Percentiles rank a stretch among this genome's conserved stretches.
Conservation (phyloP, 1,139 yeast species). For the Debaryomyces psychrophilus region DNA sequence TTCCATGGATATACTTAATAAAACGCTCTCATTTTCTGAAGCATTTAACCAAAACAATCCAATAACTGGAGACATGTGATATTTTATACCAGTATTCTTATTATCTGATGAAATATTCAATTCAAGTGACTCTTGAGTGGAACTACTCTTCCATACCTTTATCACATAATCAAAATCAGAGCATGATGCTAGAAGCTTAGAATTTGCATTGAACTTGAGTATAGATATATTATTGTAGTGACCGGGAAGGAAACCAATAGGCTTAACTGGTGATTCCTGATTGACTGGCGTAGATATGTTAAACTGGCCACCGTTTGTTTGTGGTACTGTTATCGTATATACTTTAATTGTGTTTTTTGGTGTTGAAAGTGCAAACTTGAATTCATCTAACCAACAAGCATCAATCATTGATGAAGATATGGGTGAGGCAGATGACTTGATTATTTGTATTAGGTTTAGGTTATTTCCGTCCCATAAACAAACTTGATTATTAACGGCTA, state of each 20-base stretch:
- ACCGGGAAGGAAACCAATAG: slow-evolving; percentile 68
- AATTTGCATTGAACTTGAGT: slow-evolving; percentile 53
- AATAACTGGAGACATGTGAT: slow-evolving; percentile 60
- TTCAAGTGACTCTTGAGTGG: slow-evolving; percentile 47
- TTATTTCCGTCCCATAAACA: slow-evolving; percentile 45
- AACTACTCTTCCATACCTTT: slow-evolving; percentile 72
- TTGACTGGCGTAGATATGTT: not conserved
- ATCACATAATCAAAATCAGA: slow-evolving; percentile 71
- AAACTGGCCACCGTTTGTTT: not conserved
- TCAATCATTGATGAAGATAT: slow-evolving; percentile 33
- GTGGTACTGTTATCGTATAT: slow-evolving; percentile 41
- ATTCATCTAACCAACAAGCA: slow-evolving; percentile 70
- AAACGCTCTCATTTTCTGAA: slow-evolving; percentile 21
- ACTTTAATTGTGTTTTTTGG: slow-evolving; percentile 59
- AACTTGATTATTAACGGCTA: slow-evolving; percentile 37
- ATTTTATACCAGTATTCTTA: slow-evolving; percentile 17
- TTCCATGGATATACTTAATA: slow-evolving; percentile 60
- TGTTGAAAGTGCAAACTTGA: slow-evolving; percentile 73
- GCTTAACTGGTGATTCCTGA: slow-evolving; percentile 38
- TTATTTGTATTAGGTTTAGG: slow-evolving; percentile 34
- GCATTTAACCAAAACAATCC: slow-evolving; percentile 55
- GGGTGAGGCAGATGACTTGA: slow-evolving; percentile 20
- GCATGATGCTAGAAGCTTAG: slow-evolving; percentile 66
- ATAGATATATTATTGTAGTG: slow-evolving; percentile 66
- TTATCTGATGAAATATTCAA: slow-evolving; percentile 24